Evolutionary conservation across 129 eudicot species (phyloP), one percentile per base, ranked within the genome.

Genomic region (Arctium minus): DNA sequence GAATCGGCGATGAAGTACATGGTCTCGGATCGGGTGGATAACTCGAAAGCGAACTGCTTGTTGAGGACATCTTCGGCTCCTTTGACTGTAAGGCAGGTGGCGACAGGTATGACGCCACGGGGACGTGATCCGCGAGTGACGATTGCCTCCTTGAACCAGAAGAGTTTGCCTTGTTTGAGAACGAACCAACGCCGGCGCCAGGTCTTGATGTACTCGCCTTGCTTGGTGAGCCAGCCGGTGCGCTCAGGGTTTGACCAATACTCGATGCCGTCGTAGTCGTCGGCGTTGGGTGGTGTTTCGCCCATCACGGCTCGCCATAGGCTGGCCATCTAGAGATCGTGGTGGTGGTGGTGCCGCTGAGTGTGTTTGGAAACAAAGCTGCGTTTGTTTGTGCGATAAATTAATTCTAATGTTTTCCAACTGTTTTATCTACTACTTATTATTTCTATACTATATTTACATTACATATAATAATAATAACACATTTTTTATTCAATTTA

Each of bases 131-230:
- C 92, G 17, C 94, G 97, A 0, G 86, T 95, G 79, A 95, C 85
- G 72, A 82, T 82, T 39, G 90, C 73, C 27, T 95, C 98, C 90
- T 95, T 95, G 93, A 95, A 95, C 98, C 98, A 95, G 91, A 95
- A 95, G 70, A 95, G 90, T 38, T 91, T 91, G 15, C 97, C 98
- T 76, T 92, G 97, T 75, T 95, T 95, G 46, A 95, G 82, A 15
- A 95, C 88, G 87, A 95, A 95, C 97, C 97, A 95, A 2, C 98
- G 97, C 71, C 98, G 94, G 42, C 98, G 96, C 98, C 98, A 95
- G 39, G 98, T 95, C 84, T 95, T 95, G 79, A 95, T 95, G 94
- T 92, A 92, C 87, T 95, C 97, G 78, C 98, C 98, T 91, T 95
- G 98, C 81, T 95, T 95, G n/a, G 94, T 95, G 38, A 95, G 90